Base-by-base conservation (phyloP, 768 basidiomycete species). In the Leucogyrophana mollusca region DNA sequence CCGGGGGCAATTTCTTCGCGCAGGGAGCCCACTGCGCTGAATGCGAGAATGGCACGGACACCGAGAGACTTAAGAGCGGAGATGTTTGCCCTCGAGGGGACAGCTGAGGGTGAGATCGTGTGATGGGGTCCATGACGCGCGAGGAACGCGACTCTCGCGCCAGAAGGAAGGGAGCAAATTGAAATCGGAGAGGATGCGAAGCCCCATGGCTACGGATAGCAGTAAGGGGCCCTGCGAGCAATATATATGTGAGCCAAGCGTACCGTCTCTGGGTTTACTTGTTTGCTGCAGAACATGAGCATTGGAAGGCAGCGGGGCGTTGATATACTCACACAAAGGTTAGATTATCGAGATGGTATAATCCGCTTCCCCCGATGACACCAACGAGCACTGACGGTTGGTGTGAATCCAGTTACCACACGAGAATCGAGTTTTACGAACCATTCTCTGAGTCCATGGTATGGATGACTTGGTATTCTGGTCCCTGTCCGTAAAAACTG, bases 1-100 rank as follows among this genome's bases (percentile, higher is more conserved):
- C 95, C 94, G 0, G 94, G 94, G 24, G 81, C 65, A 66, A 97
- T 90, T 58, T 96, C 93, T 64, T 99, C 95, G 34, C 92, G 80
- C 9, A 99, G 78, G 8, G 90, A 94, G 21, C 95, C 95, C 36
- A 98, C 95, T 14, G 95, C 94, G 30, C 87, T 90, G 77, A 98
- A 98, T 6, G 94, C 93, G 54, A 98, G 73, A 62, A 98, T 81
- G 40, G 83, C 90, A 53, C 85, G 80, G 7, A 93, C 89, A 34
- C 95, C 95, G 55, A 98, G 76, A 34, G 82, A 85, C 68, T 97
- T 97, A 60, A 97, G 78, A 0, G 94, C 95, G 22, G 94, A 88
- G 59, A 97, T 93, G 76, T 97, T 99, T 53, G 95, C 95, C 42
- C 90, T 83, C 0, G 76, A 68, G 38, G 94, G 94, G 7, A 98